These are phyloP conservation scores for Pseudonitzschia multiseries DNA, from an alignment of 108 stramenopile species.

Conservation along the genomic window DNA sequence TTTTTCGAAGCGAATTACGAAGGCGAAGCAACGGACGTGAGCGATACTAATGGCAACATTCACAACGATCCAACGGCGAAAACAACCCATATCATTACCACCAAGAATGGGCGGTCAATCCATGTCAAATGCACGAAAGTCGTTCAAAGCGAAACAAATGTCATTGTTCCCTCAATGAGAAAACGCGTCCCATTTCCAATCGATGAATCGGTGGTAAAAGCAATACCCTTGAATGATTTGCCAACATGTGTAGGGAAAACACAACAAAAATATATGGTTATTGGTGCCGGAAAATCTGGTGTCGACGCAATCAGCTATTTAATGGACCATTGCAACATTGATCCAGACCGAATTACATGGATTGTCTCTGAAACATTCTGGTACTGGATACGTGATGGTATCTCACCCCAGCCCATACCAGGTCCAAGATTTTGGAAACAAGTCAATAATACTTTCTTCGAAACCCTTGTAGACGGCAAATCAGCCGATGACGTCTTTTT, in stretches of 20 bases:
- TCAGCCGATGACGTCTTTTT: neutral
- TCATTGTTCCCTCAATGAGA: slow-evolving; percentile 9
- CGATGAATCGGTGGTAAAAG: neutral
- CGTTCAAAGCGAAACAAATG: neutral
- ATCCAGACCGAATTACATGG: slow-evolving; percentile 8
- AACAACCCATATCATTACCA: neutral
- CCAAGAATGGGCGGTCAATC: neutral
- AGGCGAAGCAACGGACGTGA: neutral
- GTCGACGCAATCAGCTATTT: slow-evolving; percentile 4
- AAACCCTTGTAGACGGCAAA: neutral
- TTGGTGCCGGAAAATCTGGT: slow-evolving; percentile 9
- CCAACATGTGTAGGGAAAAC: too few relatives aligned
- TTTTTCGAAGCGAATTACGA: slow-evolving; percentile 3
- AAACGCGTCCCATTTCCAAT: neutral
- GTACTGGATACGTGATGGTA: neutral
- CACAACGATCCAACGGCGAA: neutral
- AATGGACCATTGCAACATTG: neutral
- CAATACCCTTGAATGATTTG: neutral
- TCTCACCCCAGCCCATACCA: neutral
- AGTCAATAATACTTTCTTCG: neutral
- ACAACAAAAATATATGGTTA: neutral
- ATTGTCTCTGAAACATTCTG: neutral
- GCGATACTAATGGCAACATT: neutral
- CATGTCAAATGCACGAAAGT: slow-evolving; percentile 5
- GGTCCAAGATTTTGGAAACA: neutral